These are phyloP conservation scores for Patellifolia procumbens DNA, from an alignment of 179 eudicot genomes.

Conservation along the genomic window DNA sequence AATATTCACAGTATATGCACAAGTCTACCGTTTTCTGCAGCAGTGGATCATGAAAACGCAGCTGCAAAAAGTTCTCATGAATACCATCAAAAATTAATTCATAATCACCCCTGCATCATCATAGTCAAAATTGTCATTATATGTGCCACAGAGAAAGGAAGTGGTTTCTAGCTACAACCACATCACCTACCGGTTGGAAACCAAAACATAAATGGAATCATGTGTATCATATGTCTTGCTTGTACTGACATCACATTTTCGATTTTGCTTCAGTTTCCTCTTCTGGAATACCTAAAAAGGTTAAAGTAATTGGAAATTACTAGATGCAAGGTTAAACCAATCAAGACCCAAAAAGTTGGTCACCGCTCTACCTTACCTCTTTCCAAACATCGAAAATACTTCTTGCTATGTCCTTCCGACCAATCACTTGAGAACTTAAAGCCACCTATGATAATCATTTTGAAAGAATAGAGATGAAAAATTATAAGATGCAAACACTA, in stretches of 20 bases:
- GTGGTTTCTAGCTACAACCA: conserved; percentile 20
- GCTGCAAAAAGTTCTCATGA: conserved; percentile 83
- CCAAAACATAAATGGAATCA: conserved; percentile 62
- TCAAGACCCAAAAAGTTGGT: neutral
- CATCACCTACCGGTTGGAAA: conserved; percentile 70
- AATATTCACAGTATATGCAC: conserved; percentile 18
- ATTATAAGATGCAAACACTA: conserved; percentile 1
- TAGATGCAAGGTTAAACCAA: neutral
- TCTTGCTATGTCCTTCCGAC: conserved; percentile 82
- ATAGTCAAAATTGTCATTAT: conserved; percentile 19
- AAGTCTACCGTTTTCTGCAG: conserved; percentile 85
- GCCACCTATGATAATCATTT: conserved; percentile 50
- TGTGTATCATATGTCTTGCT: conserved; percentile 43
- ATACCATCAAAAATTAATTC: conserved; percentile 85
- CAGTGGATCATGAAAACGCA: conserved; percentile 83
- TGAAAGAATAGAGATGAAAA: conserved; percentile 13
- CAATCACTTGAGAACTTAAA: conserved; percentile 85
- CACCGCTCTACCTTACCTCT: conserved; percentile 52
- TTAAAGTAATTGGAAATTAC: neutral
- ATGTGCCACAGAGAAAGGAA: conserved; percentile 3
- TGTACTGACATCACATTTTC: conserved; percentile 35
- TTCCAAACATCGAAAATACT: conserved; percentile 93
- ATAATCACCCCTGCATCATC: conserved; percentile 71
- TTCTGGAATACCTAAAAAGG: conserved; percentile 78
- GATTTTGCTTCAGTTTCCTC: conserved; percentile 55